Evolutionary conservation across 1,284 basidiomycete genomes (phyloP).

Genomic region (Coniferiporia sulphurascens): DNA sequence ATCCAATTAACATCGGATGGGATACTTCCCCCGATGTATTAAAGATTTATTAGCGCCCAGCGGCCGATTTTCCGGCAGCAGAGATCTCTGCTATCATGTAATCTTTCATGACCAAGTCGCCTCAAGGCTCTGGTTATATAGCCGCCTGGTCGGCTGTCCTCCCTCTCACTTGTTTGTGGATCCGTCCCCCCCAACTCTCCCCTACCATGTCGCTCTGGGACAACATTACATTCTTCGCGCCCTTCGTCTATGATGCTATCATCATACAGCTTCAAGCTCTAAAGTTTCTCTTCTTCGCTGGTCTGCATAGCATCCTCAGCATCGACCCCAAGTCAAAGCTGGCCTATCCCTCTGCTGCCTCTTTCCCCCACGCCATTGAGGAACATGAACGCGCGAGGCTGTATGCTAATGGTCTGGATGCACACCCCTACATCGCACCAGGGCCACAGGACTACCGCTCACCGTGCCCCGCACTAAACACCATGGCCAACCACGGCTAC

Average conservation of each 20-base stretch:
- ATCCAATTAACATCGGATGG: background rate
- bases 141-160: background rate
- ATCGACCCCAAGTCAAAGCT: background rate
- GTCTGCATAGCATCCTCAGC: slow-evolving; percentile 3
- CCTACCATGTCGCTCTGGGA: slow-evolving; percentile 5
- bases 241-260: background rate
- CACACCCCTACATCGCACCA: slow-evolving; percentile 10
- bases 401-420: background rate
- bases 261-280: background rate
- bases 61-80: background rate
- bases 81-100: background rate
- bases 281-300: slow-evolving; percentile 3
- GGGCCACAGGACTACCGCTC: slow-evolving; percentile 19
- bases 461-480: slow-evolving; percentile 24
- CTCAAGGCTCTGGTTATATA: background rate
- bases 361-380: background rate
- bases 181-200: background rate
- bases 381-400: background rate
- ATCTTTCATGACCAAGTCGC: background rate
- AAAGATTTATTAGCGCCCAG: background rate
- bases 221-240: slow-evolving; percentile 1
- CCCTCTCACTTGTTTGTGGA: background rate
- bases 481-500: slow-evolving; percentile 24
- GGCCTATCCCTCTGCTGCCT: background rate
- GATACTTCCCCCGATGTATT: background rate